These are phyloP conservation scores for Pyricularia sp. DNA, from an alignment of 2,329 filamentous ascomycete genomes.

Conservation along the genomic window DNA sequence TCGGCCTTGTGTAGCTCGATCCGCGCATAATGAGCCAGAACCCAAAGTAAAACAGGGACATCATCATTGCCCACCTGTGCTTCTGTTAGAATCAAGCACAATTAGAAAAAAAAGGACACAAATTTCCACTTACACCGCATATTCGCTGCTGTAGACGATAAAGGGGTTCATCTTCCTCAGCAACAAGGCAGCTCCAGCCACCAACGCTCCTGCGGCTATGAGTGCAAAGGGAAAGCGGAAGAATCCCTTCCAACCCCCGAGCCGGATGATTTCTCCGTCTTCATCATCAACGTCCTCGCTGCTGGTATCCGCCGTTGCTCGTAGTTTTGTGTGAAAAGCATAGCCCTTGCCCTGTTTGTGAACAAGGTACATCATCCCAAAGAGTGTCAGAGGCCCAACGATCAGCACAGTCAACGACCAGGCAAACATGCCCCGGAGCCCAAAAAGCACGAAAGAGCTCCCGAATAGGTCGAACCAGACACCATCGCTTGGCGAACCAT, in stretches of 20 bases:
- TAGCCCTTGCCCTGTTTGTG: constrained; percentile 75
- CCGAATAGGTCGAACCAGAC: constrained; percentile 97
- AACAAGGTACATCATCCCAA: constrained; percentile 60
- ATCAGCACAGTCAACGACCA: constrained; percentile 78
- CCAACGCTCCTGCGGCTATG: constrained; percentile 54
- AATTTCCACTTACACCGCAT: constrained; percentile 50
- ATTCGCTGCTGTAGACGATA: constrained; percentile 84
- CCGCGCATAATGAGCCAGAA: constrained; percentile 78
- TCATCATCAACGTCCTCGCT: constrained; percentile 38
- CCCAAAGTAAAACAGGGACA: constrained; percentile 69
- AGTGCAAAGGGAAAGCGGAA: constrained; percentile 77
- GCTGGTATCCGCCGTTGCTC: constrained; percentile 26
- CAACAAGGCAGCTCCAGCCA: constrained; percentile 64
- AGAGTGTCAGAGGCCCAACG: constrained; percentile 64
- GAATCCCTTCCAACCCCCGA: constrained; percentile 74
- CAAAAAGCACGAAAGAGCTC: constrained; percentile 66
- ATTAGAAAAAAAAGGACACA: background rate
- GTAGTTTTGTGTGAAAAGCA: constrained; percentile 53
- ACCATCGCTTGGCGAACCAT: constrained; percentile 56
- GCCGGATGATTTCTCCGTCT: constrained; percentile 47
- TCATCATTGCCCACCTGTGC: constrained; percentile 66
- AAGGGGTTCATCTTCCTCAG: constrained; percentile 77
- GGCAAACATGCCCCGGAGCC: constrained; percentile 75
- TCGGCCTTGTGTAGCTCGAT: constrained; percentile 72
- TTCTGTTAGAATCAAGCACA: background rate